phyloP scores from a whole-genome alignment of 108 stramenopile species.

The Skeletonema tropicum region DNA sequence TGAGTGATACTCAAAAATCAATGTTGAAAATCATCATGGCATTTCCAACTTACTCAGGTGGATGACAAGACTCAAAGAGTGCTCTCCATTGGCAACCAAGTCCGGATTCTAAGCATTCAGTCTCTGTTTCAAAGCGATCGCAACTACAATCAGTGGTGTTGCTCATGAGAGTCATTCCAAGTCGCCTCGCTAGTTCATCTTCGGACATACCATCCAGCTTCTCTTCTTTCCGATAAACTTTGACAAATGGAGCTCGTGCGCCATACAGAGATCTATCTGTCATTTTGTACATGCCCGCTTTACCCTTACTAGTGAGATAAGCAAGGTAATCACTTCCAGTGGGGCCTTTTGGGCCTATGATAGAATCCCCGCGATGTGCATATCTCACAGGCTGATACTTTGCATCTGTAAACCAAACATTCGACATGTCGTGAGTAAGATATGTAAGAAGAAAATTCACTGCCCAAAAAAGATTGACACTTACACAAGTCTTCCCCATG shows the following conservation, averaged over 20 bases:
- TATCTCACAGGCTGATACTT: slow-evolving; percentile 48
- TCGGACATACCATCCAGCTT: slow-evolving; percentile 64
- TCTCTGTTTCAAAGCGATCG: slow-evolving; percentile 49
- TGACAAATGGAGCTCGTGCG: slow-evolving; percentile 57
- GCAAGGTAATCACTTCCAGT: slow-evolving; percentile 54
- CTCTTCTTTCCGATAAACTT: slow-evolving; percentile 63
- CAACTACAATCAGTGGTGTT: slow-evolving; percentile 66
- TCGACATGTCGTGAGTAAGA: no score
- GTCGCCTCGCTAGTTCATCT: slow-evolving; percentile 39
- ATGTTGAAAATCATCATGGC: slow-evolving; percentile 31
- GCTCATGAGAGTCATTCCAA: slow-evolving; percentile 29
- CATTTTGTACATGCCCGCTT: slow-evolving; percentile 65
- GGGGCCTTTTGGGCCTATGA: slow-evolving; percentile 42
- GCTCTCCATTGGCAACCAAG: slow-evolving; percentile 32
- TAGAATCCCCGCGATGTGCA: slow-evolving; percentile 33
- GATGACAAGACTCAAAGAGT: slow-evolving; percentile 45
- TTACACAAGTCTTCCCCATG: slow-evolving; percentile 54
- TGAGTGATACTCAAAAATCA: slow-evolving; percentile 26
- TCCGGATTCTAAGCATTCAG: slow-evolving; percentile 51
- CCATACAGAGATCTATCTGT: slow-evolving; percentile 67
- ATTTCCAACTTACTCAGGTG: slow-evolving; percentile 48
- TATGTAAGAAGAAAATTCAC: no score
- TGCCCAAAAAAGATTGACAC: no score
- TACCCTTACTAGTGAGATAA: slow-evolving; percentile 38
- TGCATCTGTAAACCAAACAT: not conserved